Evolutionary conservation across 106 monocot genomes (phyloP).

Genomic region (Chionographis japonica): DNA sequence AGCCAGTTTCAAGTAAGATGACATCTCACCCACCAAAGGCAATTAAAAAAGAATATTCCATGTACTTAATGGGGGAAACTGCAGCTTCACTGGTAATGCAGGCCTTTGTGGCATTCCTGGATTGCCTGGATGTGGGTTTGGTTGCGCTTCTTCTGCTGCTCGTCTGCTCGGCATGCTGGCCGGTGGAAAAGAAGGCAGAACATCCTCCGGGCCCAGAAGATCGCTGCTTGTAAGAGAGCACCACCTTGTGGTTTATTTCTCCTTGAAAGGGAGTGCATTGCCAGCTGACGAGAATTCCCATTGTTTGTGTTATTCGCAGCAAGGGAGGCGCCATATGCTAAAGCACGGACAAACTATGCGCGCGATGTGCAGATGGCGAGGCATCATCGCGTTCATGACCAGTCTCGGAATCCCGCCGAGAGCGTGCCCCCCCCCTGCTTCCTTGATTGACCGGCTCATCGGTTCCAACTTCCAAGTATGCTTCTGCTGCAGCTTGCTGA

Average conservation of each 20-base stretch:
- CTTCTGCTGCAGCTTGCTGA: not conserved
- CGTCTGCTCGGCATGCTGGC: conserved; percentile 55
- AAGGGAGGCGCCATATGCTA: conserved; percentile 96
- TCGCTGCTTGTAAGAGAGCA: conserved; percentile 54
- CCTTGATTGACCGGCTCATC: conserved; percentile 15
- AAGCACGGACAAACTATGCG: conserved; percentile 51
- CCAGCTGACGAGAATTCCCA: not conserved
- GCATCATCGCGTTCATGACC: conserved; percentile 52
- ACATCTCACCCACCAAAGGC: not conserved
- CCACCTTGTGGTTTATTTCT: not conserved
- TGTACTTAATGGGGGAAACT: conserved; percentile 13
- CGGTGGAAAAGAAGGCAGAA: conserved; percentile 95
- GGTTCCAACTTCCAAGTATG: not conserved
- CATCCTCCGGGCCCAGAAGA: conserved; percentile 69
- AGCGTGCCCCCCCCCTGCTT: conserved; percentile 33
- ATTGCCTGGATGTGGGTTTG: conserved; percentile 62
- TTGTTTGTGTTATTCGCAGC: conserved; percentile 29
- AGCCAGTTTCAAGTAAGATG: conserved; percentile 92
- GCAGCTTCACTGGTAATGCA: conserved; percentile 84
- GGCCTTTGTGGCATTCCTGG: conserved; percentile 96
- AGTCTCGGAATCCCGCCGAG: conserved; percentile 35
- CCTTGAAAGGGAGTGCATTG: not conserved
- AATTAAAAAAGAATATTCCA: not conserved
- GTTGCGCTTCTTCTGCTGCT: conserved; percentile 43
- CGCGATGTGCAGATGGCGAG: conserved; percentile 80